Conservation (phyloP, 805 yeast genomes). For the Sungouiozyma intestinalis region DNA sequence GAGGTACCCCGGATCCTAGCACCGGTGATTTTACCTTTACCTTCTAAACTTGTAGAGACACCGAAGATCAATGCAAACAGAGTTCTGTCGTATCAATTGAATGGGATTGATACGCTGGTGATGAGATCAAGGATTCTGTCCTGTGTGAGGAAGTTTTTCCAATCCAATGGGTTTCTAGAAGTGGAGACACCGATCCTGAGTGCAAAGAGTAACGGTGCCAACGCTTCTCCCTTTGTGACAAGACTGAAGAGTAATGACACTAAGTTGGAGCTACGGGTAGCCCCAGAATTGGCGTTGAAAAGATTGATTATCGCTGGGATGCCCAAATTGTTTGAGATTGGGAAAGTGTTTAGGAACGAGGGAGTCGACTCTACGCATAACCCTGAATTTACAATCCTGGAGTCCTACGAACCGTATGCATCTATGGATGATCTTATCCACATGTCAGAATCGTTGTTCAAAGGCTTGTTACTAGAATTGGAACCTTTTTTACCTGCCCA, state of each 20-base stretch:
- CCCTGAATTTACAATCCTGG: slow-evolving; percentile 88
- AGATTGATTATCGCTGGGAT: slow-evolving; percentile 74
- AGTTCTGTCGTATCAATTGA: slow-evolving; percentile 63
- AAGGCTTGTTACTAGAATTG: background rate
- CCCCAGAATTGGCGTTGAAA: slow-evolving; percentile 94
- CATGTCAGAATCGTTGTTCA: slow-evolving; percentile 50
- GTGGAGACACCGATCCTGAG: slow-evolving; percentile 84
- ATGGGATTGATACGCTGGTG: slow-evolving; percentile 35
- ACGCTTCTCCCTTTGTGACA: slow-evolving; percentile 79
- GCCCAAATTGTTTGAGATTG: slow-evolving; percentile 80
- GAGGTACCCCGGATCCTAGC: slow-evolving; percentile 44
- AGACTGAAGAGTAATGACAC: slow-evolving; percentile 24
- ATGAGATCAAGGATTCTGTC: slow-evolving; percentile 48
- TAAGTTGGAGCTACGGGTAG: slow-evolving; percentile 62
- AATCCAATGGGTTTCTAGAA: slow-evolving; percentile 51
- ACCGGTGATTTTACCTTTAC: slow-evolving; percentile 62
- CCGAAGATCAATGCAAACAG: slow-evolving; percentile 54
- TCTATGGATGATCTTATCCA: slow-evolving; percentile 55
- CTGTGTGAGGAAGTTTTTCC: slow-evolving; percentile 48
- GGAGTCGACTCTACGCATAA: slow-evolving; percentile 90
- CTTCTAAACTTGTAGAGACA: slow-evolving; percentile 48
- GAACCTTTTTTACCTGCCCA: background rate
- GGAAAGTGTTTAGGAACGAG: slow-evolving; percentile 80
- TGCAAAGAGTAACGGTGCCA: slow-evolving; percentile 74
- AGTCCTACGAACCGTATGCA: slow-evolving; percentile 70